These are phyloP conservation scores for Moesziomyces globuligerus DNA, from an alignment of 1,284 basidiomycete species.

Conservation along the genomic window DNA sequence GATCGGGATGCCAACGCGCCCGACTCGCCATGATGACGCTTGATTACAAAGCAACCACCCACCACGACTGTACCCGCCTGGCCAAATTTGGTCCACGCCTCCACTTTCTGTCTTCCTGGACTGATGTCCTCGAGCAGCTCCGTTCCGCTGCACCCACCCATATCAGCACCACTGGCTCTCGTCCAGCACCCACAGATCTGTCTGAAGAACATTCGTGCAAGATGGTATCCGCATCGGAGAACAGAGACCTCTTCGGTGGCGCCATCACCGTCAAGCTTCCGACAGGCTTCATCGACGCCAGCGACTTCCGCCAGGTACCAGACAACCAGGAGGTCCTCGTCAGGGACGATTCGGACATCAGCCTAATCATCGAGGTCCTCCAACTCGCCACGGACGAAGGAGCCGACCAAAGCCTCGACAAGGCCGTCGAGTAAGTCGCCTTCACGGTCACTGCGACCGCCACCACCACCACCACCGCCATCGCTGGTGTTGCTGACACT, in stretches of 20 bases:
- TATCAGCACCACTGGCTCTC: too few species aligned
- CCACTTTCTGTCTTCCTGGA: background rate
- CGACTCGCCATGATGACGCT: constrained; percentile 24
- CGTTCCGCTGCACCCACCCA: too few species aligned
- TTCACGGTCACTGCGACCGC: background rate
- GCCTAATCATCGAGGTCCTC: constrained; percentile 87
- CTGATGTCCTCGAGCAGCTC: too few species aligned
- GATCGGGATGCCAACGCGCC: too few species aligned
- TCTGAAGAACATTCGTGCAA: too few species aligned
- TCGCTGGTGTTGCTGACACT: background rate
- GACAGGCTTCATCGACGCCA: constrained; percentile 79
- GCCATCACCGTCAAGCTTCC: constrained; percentile 79
- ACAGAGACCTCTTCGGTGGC: constrained; percentile 72
- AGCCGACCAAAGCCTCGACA: constrained; percentile 69
- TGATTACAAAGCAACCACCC: constrained; percentile 14
- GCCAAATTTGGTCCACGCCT: too few species aligned
- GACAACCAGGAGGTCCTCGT: constrained; percentile 96
- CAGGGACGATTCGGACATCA: constrained; percentile 76
- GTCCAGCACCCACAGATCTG: too few species aligned
- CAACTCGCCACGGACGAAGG: constrained; percentile 76
- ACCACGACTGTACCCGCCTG: too few species aligned
- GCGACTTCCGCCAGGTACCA: constrained; percentile 90
- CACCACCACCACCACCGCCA: too few species aligned
- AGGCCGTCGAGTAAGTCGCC: constrained; percentile 59
- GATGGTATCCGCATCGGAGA: constrained; percentile 16